Base-by-base conservation (phyloP, 805 yeast species). In the Sugiyamaella marilandica region DNA sequence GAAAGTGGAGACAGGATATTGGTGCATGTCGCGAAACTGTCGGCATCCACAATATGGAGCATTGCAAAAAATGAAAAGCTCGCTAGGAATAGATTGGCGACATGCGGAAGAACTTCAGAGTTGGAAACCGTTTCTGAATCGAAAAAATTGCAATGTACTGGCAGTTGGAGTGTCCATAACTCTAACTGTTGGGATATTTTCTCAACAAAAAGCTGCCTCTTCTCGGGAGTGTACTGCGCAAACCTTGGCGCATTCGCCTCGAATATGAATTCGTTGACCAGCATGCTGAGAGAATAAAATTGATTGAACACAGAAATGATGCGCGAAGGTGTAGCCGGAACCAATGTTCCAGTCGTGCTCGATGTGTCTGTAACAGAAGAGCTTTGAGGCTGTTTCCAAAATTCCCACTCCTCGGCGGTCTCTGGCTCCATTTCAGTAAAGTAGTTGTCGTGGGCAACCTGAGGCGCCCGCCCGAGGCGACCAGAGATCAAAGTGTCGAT, bases 321-420 rank as follows among this genome's bases (percentile, higher is more conserved):
- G n/a, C 55, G 31, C 7, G 44, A 26, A 36, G 55, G 55, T 2
- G 29, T 16, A 3, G 46, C 43, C 9, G 49, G 13, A 36, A 31
- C 32, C 9, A 26, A 4, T 5, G 10, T 24, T 5, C 35, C 14
- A 16, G 34, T 33, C 3, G 31, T n/a, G 13, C 14, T n/a, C 9
- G 41, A 16, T n/a, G 43, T 19, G 9, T 21, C 43, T n/a, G 3
- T 24, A 10, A 19, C 43, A 16, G 43, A 14, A 4, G 36, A 47
- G 31, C 29, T 47, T 16, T 18, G 24, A 13, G 50, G 36, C 44
- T 39, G 56, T 24, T 46, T 45, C 56, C 56, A 53, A 19, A 53
- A 24, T 26, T 53, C 56, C 56, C 56, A 53, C 37, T 53, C 56
- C 19, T 53, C 56, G 29, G 45, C 29, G 10, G 43, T 49, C 10